These are phyloP conservation scores for Pseudophaeomoniella oleicola DNA, from an alignment of 2,329 filamentous ascomycete genomes.

Conservation along the genomic window DNA sequence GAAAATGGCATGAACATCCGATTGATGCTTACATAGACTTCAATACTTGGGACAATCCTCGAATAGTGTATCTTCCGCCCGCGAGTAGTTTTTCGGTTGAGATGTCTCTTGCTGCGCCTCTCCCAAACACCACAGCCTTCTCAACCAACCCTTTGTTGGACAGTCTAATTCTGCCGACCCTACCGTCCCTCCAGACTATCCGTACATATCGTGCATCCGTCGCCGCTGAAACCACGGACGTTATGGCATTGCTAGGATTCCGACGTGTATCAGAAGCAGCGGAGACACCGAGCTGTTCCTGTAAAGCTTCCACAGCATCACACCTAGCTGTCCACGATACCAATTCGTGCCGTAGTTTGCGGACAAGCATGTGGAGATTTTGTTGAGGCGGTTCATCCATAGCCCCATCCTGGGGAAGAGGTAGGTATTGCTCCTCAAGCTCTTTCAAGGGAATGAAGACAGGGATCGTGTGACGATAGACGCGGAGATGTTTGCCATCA, in stretches of 20 bases:
- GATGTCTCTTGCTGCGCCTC: conserved; percentile 20
- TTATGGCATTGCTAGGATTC: no score
- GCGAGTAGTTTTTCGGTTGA: conserved; percentile 18
- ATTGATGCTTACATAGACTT: conserved; percentile 2
- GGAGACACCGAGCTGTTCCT: conserved; percentile 17
- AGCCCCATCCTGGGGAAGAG: conserved; percentile 6
- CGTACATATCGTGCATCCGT: conserved; percentile 27
- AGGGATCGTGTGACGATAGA: conserved; percentile 31
- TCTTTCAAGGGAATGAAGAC: conserved; percentile 25
- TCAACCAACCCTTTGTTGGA: conserved; percentile 25
- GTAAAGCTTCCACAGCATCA: conserved; percentile 7
- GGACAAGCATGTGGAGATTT: conserved; percentile 3
- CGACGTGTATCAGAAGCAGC: neutral
- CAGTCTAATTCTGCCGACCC: conserved; percentile 27
- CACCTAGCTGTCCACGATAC: conserved; percentile 1
- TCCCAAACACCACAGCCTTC: conserved; percentile 26
- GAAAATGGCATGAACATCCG: conserved; percentile 25
- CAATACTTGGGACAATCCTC: neutral
- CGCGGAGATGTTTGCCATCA: conserved; percentile 13
- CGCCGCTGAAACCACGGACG: conserved; percentile 16
- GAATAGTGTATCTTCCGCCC: conserved; percentile 10
- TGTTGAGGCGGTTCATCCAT: neutral
- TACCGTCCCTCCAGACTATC: conserved; percentile 28
- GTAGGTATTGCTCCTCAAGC: conserved; percentile 22
- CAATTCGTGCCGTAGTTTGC: conserved; percentile 7